These are phyloP conservation scores for Iberis amara DNA, from an alignment of 441 rosid genomes.

Conservation along the genomic window DNA sequence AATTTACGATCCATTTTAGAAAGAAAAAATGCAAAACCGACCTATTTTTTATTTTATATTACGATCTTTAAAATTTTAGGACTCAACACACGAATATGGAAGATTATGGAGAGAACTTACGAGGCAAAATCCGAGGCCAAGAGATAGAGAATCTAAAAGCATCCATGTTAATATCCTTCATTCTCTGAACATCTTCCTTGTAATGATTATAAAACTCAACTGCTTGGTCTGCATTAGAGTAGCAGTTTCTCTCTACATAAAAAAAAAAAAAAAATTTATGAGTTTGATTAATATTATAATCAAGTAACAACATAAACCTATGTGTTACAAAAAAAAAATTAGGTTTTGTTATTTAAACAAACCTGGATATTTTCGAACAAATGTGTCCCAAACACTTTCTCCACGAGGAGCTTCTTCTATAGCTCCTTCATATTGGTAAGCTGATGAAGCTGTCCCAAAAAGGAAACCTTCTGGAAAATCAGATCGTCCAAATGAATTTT, in stretches of 20 bases:
- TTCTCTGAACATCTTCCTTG: constrained; percentile 41
- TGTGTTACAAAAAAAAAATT: not conserved
- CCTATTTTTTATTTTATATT: too few species aligned
- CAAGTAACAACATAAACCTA: not conserved
- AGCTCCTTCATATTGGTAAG: constrained; percentile 47
- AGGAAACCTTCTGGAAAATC: constrained; percentile 34
- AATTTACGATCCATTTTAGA: too few species aligned
- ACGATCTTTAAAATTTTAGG: too few species aligned
- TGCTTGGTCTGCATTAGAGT: constrained; percentile 31
- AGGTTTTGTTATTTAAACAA: not conserved
- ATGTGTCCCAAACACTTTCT: constrained; percentile 41
- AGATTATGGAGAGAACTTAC: constrained; percentile 26
- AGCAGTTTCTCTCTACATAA: constrained; percentile 30
- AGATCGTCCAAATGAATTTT: constrained; percentile 23
- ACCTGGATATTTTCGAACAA: constrained; percentile 40
- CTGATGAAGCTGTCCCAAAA: constrained; percentile 37
- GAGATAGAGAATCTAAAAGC: constrained; percentile 55
- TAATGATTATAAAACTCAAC: constrained; percentile 33
- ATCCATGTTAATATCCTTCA: constrained; percentile 47
- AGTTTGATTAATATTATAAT: constrained; percentile 1
- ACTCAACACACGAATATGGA: too few species aligned
- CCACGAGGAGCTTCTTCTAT: constrained; percentile 37
- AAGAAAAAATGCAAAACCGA: too few species aligned
- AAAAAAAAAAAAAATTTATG: not conserved
- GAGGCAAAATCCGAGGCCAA: constrained; percentile 50